Percentiles rank a stretch among this genome's conserved stretches.
Evolutionary conservation across 495 filamentous ascomycete genomes (phyloP).

Genomic region (Letharia columbiana): DNA sequence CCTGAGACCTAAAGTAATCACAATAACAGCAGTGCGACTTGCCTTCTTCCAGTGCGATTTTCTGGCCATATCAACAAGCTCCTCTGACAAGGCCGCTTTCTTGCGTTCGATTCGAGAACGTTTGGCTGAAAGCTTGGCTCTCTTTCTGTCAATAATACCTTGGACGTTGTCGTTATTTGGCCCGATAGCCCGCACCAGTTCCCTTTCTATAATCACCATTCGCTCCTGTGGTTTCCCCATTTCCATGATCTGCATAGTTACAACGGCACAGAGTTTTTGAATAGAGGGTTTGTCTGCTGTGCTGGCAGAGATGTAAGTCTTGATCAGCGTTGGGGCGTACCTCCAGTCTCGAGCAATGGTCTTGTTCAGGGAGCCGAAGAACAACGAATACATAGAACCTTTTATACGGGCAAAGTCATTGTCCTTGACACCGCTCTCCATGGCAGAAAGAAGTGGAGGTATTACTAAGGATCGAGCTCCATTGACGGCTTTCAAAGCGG

Average conservation of each 20-base stretch:
- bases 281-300: slow-evolving; percentile 88
- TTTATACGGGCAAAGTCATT: slow-evolving; percentile 87
- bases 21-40: slow-evolving; percentile 75
- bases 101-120: slow-evolving; percentile 67
- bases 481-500: slow-evolving; percentile 84
- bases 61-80: slow-evolving; percentile 68
- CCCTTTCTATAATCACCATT: slow-evolving; percentile 76
- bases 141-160: slow-evolving; percentile 54
- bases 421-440: slow-evolving; percentile 72
- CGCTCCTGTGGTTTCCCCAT: slow-evolving; percentile 77
- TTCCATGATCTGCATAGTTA: slow-evolving; percentile 79
- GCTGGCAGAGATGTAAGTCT: slow-evolving; percentile 79
- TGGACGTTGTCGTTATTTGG: slow-evolving; percentile 58
- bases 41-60: slow-evolving; percentile 94
- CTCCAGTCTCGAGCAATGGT: slow-evolving; percentile 86
- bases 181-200: slow-evolving; percentile 61
- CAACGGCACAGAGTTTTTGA: slow-evolving; percentile 75
- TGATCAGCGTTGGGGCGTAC: slow-evolving; percentile 77
- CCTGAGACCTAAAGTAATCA: slow-evolving; percentile 77
- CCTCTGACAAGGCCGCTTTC: slow-evolving; percentile 70
- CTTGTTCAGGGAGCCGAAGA: slow-evolving; percentile 83
- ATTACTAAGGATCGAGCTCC: slow-evolving; percentile 82
- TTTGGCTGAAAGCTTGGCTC: slow-evolving; percentile 61
- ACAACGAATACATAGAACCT: slow-evolving; percentile 78
- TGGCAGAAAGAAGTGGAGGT: slow-evolving; percentile 67